phyloP scores from a whole-genome alignment of 768 basidiomycete genomes.

The Suillus lakei region DNA sequence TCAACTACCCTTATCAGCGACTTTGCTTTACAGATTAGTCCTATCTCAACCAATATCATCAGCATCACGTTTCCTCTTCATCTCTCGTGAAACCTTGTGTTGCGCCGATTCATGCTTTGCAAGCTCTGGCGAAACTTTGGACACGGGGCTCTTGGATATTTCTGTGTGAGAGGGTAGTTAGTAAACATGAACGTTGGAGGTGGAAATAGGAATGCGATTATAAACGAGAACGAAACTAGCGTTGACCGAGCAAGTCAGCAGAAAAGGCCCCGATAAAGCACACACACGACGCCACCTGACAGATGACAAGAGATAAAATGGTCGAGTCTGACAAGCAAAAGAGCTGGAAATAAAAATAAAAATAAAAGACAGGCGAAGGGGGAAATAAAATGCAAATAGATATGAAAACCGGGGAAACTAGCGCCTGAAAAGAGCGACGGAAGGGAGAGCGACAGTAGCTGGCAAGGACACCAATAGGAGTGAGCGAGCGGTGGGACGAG shows the following conservation, averaged over 20 bases:
- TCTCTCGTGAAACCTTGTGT: constrained; percentile 89
- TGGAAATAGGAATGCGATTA: not conserved
- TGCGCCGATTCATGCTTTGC: constrained; percentile 92
- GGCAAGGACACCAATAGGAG: not conserved
- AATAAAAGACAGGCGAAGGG: not conserved
- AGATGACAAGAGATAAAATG: not conserved
- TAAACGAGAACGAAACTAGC: not conserved
- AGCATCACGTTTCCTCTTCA: constrained; percentile 91
- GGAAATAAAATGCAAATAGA: not conserved
- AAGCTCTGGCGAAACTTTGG: constrained; percentile 85
- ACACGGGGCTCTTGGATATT: constrained; percentile 92
- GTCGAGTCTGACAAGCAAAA: not conserved
- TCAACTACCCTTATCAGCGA: too few relatives aligned
- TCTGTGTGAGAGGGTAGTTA: constrained; percentile 51
- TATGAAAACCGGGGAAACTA: not conserved
- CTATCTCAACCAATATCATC: constrained; percentile 65
- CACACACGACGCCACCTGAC: not conserved
- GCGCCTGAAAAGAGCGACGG: not conserved
- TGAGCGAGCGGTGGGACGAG: not conserved
- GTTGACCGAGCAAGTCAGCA: not conserved
- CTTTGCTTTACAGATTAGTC: not conserved
- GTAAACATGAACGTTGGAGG: not conserved
- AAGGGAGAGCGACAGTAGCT: not conserved
- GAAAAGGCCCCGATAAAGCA: not conserved
- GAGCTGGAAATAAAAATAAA: not conserved